Base-by-base conservation (phyloP, 139 green algal species). In the Tetraselmis striata region DNA sequence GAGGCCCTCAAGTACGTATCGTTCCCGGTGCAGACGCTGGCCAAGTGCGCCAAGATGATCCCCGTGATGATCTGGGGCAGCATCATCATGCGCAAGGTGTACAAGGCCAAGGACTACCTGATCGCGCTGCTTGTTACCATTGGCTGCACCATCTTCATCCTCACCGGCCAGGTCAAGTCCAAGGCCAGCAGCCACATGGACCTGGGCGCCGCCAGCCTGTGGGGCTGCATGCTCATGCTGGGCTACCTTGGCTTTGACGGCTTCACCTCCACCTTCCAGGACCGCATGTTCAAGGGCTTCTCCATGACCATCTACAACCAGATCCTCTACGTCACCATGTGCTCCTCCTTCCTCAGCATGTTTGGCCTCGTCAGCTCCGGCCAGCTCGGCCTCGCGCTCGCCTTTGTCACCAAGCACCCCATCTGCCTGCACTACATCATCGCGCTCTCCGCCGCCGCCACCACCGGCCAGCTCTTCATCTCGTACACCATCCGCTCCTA, bases 201-300 rank as follows among this genome's bases (percentile, higher is more conserved):
- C 45, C 45, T 67, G 45, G 45, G 45, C 80, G 31, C 81, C 25
- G n/a, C 23, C 24, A 28, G 18, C 26, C 23, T 79, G 25, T 92
- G 83, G 77, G 96, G 96, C 30, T 25, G 95, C 29, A 24, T 89
- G 79, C 92, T 99, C 25, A 98, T 99, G 96, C 30, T 94, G 23
- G 93, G 91, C 2, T 99, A 99, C 89, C 92, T 99, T 1, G 89
- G 84, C 25, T 97, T 97, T 82, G 96, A 99, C 82, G 95, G 96
- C 67, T 99, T 99, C 92, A 99, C 97, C 1, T 98, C 94, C 58
- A 99, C 95, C 22, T 98, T 98, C 84, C 96, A 99, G 90, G 96
- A 97, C 86, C 91, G 91, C 81, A 91, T 99, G 58, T 99, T 98
- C 87, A 95, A 90, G 82, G 96, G 96, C 31, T 97, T 95, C 85